phyloP scores from a whole-genome alignment of 495 filamentous ascomycete genomes.

The Hypoxylon fuscum region DNA sequence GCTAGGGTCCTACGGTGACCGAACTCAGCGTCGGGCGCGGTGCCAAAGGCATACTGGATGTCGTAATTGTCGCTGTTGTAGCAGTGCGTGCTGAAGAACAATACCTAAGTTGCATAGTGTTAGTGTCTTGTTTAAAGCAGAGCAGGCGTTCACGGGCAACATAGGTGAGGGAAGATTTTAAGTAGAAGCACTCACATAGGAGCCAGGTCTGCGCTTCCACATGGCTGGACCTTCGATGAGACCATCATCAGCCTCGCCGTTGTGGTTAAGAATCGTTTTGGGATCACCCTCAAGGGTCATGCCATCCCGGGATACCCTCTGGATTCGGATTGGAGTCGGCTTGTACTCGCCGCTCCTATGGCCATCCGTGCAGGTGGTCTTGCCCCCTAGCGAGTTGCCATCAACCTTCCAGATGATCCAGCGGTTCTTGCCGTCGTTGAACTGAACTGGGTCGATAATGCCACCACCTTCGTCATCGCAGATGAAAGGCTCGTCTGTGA shows the following conservation, averaged over 20 bases:
- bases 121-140: not conserved
- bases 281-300: constrained; percentile 56
- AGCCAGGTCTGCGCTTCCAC: constrained; percentile 12
- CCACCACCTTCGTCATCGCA: constrained; percentile 60
- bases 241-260: constrained; percentile 57
- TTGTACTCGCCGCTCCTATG: constrained; percentile 41
- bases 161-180: too few relatives aligned
- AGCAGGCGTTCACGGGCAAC: constrained; percentile 20
- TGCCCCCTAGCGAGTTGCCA: constrained; percentile 62
- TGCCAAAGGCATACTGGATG: constrained; percentile 56
- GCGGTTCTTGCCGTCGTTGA: constrained; percentile 58
- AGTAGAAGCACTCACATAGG: constrained; percentile 21
- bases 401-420: constrained; percentile 68
- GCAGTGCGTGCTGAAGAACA: constrained; percentile 64
- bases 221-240: constrained; percentile 64
- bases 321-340: constrained; percentile 66
- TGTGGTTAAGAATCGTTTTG: constrained; percentile 59
- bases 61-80: constrained; percentile 56
- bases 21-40: constrained; percentile 19
- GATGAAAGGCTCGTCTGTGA: constrained; percentile 3
- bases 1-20: constrained; percentile 2
- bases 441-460: constrained; percentile 63
- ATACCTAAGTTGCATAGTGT: constrained; percentile 53
- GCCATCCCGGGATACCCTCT: constrained; percentile 56
- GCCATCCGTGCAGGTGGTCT: constrained; percentile 10